Base-by-base conservation (phyloP, 495 filamentous ascomycete species). In the Aspergillus biplanus region DNA sequence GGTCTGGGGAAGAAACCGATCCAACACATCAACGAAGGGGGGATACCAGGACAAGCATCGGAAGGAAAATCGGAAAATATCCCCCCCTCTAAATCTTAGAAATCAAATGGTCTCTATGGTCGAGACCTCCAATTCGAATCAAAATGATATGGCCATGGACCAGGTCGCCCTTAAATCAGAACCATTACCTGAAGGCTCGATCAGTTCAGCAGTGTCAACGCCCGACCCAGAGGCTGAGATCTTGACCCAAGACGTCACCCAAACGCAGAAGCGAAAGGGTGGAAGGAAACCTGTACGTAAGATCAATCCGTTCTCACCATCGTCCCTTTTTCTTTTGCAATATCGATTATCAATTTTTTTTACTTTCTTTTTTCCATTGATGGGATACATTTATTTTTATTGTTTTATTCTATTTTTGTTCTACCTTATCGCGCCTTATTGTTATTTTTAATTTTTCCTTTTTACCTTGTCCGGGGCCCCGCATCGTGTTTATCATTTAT, bases 271-370 rank as follows among this genome's bases (percentile, higher is more conserved):
- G 82, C 86, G 96, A 69, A 99, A 99, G 79, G 95, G 95, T 72
- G 95, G 95, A 46, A 86, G 95, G 63, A 99, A 99, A 79, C 95
- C 95, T 69, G 95, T 99, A 87, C 72, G 91, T 87, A 63, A 68
- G 48, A 62, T 49, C 31, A 54, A 61, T 67, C 50, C 63, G n/a
- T 53, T 52, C 52, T 50, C 37, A 33, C 61, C 61, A 50, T 9
- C 7, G 27, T 18, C n/a, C 27, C 27, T 27, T 21, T 49, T 27
- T 21, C 47, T n/a, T 21, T 50, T 50, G n/a, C 47, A 15, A 44
- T 44, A 44, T 44, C 39, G 8, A 44, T 44, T 11, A 15, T 44
- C 8, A 39, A 39, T 5, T 44, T 47, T 42, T 56, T 61, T 21
- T 53, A 27, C 56, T 46, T 59, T 60, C 53, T 58, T 58, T 34